These are phyloP conservation scores for Backusella parvicylindrica DNA, from an alignment of 192 early-diverging fungal species.

Conservation along the genomic window DNA sequence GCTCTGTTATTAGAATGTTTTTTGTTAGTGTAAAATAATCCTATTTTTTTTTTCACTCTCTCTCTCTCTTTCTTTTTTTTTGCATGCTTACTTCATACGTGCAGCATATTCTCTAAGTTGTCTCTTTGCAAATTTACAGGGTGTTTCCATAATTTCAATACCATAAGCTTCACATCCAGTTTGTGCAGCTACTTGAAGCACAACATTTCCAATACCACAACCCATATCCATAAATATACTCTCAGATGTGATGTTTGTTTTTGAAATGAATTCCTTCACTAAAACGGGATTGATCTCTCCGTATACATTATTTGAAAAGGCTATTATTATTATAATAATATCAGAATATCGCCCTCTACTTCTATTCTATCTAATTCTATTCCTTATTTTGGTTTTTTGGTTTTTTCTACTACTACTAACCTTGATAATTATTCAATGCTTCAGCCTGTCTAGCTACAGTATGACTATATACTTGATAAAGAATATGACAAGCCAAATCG, in stretches of 20 bases:
- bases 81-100: conserved; percentile 63
- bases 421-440: conserved; percentile 72
- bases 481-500: conserved; percentile 77
- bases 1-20: conserved; percentile 28
- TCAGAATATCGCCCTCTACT: background rate
- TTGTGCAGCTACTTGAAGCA: conserved; percentile 92
- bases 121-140: conserved; percentile 69
- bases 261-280: conserved; percentile 79
- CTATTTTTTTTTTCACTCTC: background rate
- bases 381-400: too few species aligned
- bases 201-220: conserved; percentile 95
- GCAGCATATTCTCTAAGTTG: conserved; percentile 83
- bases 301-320: conserved; percentile 94
- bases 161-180: conserved; percentile 79
- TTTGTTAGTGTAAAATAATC: background rate
- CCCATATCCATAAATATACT: conserved; percentile 92
- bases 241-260: conserved; percentile 56
- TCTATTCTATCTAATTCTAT: background rate
- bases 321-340: conserved; percentile 25
- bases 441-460: conserved; percentile 77
- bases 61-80: background rate
- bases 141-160: conserved; percentile 90
- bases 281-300: conserved; percentile 88
- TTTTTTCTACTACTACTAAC: conserved; percentile 2
- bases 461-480: conserved; percentile 87